Evolutionary conservation across 257 asterid genomes (phyloP).

Genomic region (Leonotis leonurus): DNA sequence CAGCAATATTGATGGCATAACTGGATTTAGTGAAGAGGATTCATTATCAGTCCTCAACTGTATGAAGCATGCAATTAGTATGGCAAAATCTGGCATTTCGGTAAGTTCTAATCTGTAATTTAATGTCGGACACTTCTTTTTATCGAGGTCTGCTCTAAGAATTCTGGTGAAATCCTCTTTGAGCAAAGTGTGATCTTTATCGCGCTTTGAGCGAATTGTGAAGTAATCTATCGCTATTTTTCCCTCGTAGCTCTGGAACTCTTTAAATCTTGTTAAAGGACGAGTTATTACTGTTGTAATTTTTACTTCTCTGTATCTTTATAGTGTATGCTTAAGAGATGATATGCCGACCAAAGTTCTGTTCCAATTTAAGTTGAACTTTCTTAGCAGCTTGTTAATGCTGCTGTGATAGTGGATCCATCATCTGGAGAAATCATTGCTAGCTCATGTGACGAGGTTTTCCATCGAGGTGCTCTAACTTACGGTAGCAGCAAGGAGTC

Average conservation of each 20-base stretch:
- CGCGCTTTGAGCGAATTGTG: too few relatives aligned
- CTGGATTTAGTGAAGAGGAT: constrained; percentile 78
- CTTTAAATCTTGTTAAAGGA: too few relatives aligned
- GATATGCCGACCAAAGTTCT: neutral
- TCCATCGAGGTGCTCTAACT: constrained; percentile 14
- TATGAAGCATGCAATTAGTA: constrained; percentile 56
- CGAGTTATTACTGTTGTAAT: too few relatives aligned
- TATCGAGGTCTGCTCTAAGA: neutral
- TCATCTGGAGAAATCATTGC: constrained; percentile 61
- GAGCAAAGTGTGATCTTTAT: too few relatives aligned
- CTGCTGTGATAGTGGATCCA: constrained; percentile 92
- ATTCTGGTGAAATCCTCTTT: too few relatives aligned
- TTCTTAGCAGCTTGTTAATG: constrained; percentile 61
- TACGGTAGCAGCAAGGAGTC: constrained; percentile 20
- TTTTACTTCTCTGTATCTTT: too few relatives aligned
- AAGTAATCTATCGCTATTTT: too few relatives aligned
- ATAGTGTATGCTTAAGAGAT: too few relatives aligned
- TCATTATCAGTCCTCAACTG: constrained; percentile 47
- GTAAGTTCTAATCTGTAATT: constrained; percentile 30
- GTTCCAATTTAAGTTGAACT: constrained; percentile 2
- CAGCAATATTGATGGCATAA: constrained; percentile 84
- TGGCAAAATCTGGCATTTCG: constrained; percentile 53
- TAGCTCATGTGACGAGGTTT: constrained; percentile 61
- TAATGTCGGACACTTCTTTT: neutral
- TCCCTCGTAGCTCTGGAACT: too few relatives aligned